Conservation (phyloP, 202 grass and related monocot genomes). For the Setaria italica region DNA sequence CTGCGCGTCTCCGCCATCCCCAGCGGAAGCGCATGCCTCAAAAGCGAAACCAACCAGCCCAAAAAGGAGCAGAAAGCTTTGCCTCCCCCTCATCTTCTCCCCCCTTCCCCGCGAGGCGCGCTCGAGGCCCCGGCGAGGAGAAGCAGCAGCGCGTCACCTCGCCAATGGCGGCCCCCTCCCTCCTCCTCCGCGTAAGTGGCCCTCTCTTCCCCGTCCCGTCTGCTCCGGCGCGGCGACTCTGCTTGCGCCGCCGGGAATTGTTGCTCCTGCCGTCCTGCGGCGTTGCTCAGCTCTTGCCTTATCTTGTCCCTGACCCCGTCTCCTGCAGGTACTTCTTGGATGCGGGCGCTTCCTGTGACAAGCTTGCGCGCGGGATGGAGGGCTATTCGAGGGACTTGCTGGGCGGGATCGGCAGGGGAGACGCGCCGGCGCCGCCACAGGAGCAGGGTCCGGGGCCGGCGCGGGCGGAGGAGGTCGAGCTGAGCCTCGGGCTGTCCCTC, state of each 20-base stretch:
- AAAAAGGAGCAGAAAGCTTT: constrained; percentile 10
- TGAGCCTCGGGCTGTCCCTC: constrained; percentile 72
- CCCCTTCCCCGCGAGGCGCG: constrained; percentile 4
- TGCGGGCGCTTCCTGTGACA: constrained; percentile 25
- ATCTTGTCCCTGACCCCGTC: background rate
- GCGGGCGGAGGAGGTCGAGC: constrained; percentile 61
- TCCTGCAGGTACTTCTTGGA: constrained; percentile 41
- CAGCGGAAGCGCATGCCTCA: constrained; percentile 48
- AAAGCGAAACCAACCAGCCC: constrained; percentile 47
- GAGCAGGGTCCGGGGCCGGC: background rate
- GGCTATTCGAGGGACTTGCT: constrained; percentile 42
- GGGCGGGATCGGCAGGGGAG: constrained; percentile 24
- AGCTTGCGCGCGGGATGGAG: constrained; percentile 23
- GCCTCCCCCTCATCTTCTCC: constrained; percentile 2
- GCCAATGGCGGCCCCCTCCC: constrained; percentile 50
- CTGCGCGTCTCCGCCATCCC: constrained; percentile 29
- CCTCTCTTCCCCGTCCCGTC: background rate
- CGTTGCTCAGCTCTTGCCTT: constrained; percentile 11
- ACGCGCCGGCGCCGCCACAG: background rate
- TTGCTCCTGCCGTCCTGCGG: background rate
- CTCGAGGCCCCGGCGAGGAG: constrained; percentile 10
- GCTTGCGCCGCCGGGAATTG: background rate
- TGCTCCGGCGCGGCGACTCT: background rate
- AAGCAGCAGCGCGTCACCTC: constrained; percentile 5
- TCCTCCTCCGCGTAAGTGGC: constrained; percentile 35